phyloP scores from a whole-genome alignment of 352 stramenopile species.

The Phytophthora sp. region DNA sequence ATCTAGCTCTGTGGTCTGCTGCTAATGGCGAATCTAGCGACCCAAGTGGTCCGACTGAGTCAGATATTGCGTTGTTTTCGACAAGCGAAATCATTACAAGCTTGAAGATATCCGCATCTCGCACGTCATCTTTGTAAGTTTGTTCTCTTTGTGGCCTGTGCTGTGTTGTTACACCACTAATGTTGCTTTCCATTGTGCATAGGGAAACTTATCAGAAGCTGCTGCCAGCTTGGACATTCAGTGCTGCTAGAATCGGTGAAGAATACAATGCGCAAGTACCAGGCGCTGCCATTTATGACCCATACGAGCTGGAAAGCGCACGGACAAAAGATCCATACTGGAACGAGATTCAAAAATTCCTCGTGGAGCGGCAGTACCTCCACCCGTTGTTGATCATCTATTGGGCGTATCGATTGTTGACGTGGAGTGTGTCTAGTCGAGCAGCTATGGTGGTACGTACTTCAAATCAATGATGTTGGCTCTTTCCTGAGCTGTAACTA shows the following conservation, averaged over 20 bases:
- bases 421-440: constrained; percentile 68
- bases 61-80: constrained; percentile 30
- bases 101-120: constrained; percentile 29
- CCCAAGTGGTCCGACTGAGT: neutral
- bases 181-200: neutral
- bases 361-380: constrained; percentile 63
- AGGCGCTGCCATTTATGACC: constrained; percentile 47
- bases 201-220: constrained; percentile 47
- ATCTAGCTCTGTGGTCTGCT: constrained; percentile 54
- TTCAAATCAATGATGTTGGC: neutral
- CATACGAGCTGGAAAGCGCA: constrained; percentile 73
- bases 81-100: constrained; percentile 35
- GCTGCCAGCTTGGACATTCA: constrained; percentile 51
- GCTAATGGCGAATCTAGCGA: constrained; percentile 15
- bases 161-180: constrained; percentile 1
- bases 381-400: constrained; percentile 71
- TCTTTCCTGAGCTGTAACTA: neutral
- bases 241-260: constrained; percentile 38
- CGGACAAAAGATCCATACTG: constrained; percentile 77
- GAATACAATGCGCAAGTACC: constrained; percentile 7
- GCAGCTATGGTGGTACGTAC: constrained; percentile 59
- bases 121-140: constrained; percentile 39
- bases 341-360: constrained; percentile 80
- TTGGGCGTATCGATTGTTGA: constrained; percentile 69
- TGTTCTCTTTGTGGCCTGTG: neutral